Percentiles rank a stretch among this genome's conserved stretches.
These are phyloP conservation scores for Rhizopogon parksii DNA, from an alignment of 1,284 basidiomycete genomes.

Conservation along the genomic window DNA sequence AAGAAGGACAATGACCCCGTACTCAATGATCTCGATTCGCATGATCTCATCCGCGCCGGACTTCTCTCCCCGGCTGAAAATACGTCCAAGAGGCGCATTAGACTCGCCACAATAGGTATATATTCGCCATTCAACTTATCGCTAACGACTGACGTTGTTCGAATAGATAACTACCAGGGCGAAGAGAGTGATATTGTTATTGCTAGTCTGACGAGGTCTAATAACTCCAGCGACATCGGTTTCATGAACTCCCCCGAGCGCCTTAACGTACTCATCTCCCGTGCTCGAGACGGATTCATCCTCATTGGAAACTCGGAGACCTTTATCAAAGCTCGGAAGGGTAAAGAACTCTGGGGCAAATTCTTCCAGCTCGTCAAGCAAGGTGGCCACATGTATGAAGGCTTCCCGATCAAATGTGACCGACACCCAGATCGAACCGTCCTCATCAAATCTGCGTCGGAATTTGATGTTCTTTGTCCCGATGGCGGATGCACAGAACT, in stretches of 20 bases:
- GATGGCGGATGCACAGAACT: conserved; percentile 55
- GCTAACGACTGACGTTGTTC: background rate
- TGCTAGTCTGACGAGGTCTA: conserved; percentile 54
- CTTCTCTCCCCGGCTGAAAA: conserved; percentile 34
- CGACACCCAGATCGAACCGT: conserved; percentile 39
- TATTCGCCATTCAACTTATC: background rate
- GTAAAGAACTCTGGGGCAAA: conserved; percentile 41
- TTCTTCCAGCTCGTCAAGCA: conserved; percentile 39
- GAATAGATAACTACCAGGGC: conserved; percentile 57
- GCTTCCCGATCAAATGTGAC: conserved; percentile 52
- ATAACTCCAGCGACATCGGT: conserved; percentile 46
- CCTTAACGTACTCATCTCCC: conserved; percentile 60
- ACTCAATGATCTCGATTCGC: conserved; percentile 54
- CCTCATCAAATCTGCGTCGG: conserved; percentile 31
- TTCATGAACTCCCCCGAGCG: conserved; percentile 63
- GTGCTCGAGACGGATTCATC: conserved; percentile 54
- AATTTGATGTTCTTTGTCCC: conserved; percentile 48
- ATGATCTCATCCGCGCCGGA: conserved; percentile 51
- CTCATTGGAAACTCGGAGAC: conserved; percentile 59
- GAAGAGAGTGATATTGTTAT: conserved; percentile 65
- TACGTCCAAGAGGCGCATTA: conserved; percentile 36
- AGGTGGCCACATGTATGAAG: conserved; percentile 45
- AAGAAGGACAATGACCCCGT: conserved; percentile 48
- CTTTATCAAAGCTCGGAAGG: conserved; percentile 47
- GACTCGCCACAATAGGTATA: conserved; percentile 57